Conservation (phyloP, 768 basidiomycete genomes). For the Astraeus odoratus region DNA sequence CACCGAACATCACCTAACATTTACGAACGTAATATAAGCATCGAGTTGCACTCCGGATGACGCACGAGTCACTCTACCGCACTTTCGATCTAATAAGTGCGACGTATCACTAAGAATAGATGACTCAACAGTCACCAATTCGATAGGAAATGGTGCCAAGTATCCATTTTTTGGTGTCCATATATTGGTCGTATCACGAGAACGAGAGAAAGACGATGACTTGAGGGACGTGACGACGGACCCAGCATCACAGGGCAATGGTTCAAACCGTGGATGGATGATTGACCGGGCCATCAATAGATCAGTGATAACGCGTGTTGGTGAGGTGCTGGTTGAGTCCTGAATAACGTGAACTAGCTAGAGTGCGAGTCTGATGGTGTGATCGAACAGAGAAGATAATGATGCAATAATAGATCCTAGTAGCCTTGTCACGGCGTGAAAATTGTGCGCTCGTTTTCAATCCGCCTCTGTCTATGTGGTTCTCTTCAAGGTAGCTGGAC, state of each 20-base stretch:
- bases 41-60: conserved; percentile 92
- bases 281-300: background rate
- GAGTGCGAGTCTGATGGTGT: too few species aligned
- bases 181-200: background rate
- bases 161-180: background rate
- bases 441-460: too few species aligned
- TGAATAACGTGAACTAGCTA: too few species aligned
- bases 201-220: background rate
- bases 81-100: conserved; percentile 53
- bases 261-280: background rate
- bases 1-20: conserved; percentile 29
- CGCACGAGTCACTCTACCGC: conserved; percentile 69
- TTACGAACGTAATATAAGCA: conserved; percentile 83
- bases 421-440: too few species aligned
- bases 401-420: too few species aligned
- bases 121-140: background rate
- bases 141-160: background rate
- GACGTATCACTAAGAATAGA: background rate
- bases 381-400: too few species aligned
- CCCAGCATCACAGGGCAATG: background rate
- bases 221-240: background rate
- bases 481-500: too few species aligned
- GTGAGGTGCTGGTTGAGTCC: too few species aligned
- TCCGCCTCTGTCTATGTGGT: too few species aligned
- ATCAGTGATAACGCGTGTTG: too few species aligned